Conservation (phyloP, 2,329 filamentous ascomycete species). For the Cadophora luteo-olivacea region DNA sequence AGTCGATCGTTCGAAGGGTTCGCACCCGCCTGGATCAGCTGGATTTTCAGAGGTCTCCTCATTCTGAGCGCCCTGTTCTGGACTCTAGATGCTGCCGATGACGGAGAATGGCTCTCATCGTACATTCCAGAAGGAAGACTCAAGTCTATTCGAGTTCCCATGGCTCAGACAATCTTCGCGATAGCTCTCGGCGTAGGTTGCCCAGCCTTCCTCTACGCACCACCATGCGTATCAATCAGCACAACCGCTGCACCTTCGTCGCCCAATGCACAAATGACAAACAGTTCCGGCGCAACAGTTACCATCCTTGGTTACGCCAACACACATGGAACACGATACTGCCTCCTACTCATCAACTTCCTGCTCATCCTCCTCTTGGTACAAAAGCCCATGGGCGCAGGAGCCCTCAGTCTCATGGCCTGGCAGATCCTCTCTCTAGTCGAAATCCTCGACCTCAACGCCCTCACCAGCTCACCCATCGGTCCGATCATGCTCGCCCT, state of each 20-base stretch:
- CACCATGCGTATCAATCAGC: slow-evolving; percentile 81
- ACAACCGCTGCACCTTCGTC: slow-evolving; percentile 44
- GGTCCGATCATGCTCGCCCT: slow-evolving; percentile 85
- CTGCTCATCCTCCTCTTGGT: slow-evolving; percentile 78
- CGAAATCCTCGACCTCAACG: slow-evolving; percentile 67
- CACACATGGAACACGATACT: slow-evolving; percentile 88
- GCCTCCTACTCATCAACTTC: slow-evolving; percentile 82
- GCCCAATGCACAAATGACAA: slow-evolving; percentile 33
- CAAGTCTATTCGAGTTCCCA: slow-evolving; percentile 75
- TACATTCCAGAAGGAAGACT: slow-evolving; percentile 61
- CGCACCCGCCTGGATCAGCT: slow-evolving; percentile 83
- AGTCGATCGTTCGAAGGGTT: slow-evolving; percentile 89
- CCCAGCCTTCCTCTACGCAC: slow-evolving; percentile 83
- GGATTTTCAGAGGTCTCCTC: slow-evolving; percentile 78
- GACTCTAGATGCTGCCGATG: slow-evolving; percentile 88
- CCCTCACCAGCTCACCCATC: slow-evolving; percentile 71
- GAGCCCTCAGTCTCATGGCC: slow-evolving; percentile 79
- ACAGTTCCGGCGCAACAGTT: slow-evolving; percentile 60
- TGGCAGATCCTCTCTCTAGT: slow-evolving; percentile 88
- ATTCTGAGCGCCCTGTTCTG: slow-evolving; percentile 82
- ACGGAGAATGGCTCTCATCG: slow-evolving; percentile 76
- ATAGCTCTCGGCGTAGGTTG: slow-evolving; percentile 84
- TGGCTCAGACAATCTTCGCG: slow-evolving; percentile 82
- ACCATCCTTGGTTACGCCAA: slow-evolving; percentile 92
- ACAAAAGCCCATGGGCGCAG: slow-evolving; percentile 93